Base-by-base conservation (phyloP, 2,329 filamentous ascomycete species). In the Trichoderma oligosporum region DNA sequence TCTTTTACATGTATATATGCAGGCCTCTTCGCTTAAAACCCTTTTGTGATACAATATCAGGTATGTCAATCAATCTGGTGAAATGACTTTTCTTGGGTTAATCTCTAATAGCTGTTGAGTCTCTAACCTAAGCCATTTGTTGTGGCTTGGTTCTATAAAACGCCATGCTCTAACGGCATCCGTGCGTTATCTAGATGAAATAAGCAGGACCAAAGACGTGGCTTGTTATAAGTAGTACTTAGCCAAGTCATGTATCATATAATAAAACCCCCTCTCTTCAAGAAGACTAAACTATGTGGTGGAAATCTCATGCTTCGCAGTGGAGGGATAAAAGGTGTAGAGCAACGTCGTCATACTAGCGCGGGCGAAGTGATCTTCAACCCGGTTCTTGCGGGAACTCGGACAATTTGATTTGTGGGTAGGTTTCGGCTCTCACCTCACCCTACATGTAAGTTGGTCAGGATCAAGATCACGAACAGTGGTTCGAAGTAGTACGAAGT, bases 301-400 rank as follows among this genome's bases (percentile, higher is more conserved):
- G 52, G 27, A 11, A 55, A 54, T 22, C 27, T 16, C 24, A 36
- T 20, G 41, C 52, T 55, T 31, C 52, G 41, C 22, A n/a, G 3
- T 45, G 18, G 29, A 8, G 29, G 41, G 52, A 55, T 45, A 35
- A 36, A n/a, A 36, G 54, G 45, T 29, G 38, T 41, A 29, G 38
- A 41, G 24, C 48, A 25, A 6, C 47, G 45, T 49, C 54, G 54
- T 57, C 44, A 57, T 51, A n/a, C 45, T 36, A 49, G 36, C 20
- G 38, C n/a, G 22, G 29, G 36, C n/a, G 36, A 44, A 36, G 24
- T 9, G 54, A 57, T 44, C 54, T 29, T 49, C 31, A 35, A 36
- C 16, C n/a, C 45, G 46, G 54, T 12, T 36, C 29, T 8, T 20
- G 41, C 51, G 41, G 41, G 51, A 55, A n/a, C 14, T 7, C 16